phyloP scores from a whole-genome alignment of 1,284 basidiomycete genomes.

The Somion occarium region DNA sequence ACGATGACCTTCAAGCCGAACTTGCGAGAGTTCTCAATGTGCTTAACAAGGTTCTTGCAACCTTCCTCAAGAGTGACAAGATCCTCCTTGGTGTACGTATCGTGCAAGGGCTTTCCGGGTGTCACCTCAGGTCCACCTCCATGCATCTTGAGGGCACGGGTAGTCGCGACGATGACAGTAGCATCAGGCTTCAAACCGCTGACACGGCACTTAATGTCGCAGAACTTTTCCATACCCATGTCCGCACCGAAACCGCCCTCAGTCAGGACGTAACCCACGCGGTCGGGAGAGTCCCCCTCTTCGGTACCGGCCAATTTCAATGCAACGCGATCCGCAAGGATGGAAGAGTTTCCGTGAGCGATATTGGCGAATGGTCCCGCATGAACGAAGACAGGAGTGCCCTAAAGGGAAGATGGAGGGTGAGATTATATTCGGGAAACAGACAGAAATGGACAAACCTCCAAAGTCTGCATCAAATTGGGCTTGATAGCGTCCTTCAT shows the following conservation, averaged over 20 bases:
- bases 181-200: conserved; percentile 94
- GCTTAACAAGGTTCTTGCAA: conserved; percentile 89
- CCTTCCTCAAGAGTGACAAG: conserved; percentile 88
- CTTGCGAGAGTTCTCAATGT: conserved; percentile 94
- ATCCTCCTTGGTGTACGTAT: conserved; percentile 94
- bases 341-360: conserved; percentile 98
- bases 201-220: conserved; percentile 98
- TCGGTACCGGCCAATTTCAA: conserved; percentile 98
- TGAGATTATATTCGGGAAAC: too few species aligned
- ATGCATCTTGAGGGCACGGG: conserved; percentile 98
- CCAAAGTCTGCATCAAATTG: conserved; percentile 97
- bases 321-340: conserved; percentile 93
- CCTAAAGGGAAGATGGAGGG: conserved; percentile 45
- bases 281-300: conserved; percentile 77
- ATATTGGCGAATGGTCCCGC: conserved; percentile 99
- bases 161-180: conserved; percentile 94
- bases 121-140: conserved; percentile 97
- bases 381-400: conserved; percentile 98
- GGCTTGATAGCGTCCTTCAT: conserved; percentile 99
- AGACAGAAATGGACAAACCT: conserved; percentile 45
- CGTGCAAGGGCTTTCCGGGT: conserved; percentile 91
- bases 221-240: conserved; percentile 99
- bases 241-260: conserved; percentile 99
- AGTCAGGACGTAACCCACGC: conserved; percentile 93
- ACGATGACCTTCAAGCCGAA: conserved; percentile 97